These are phyloP conservation scores for Pachysolen tannophilus DNA, from an alignment of 805 yeast species.

Conservation along the genomic window DNA sequence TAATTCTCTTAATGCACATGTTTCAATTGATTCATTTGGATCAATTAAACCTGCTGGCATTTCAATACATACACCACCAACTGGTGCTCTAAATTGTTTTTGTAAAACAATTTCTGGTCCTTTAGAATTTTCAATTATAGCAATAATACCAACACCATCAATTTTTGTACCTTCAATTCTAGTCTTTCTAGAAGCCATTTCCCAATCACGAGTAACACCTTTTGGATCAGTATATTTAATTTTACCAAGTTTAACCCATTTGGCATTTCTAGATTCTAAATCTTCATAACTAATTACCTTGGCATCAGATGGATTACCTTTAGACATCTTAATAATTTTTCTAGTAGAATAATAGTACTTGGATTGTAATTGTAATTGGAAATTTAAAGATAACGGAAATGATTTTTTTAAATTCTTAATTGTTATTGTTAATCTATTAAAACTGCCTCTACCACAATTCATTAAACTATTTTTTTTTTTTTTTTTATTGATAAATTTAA, in stretches of 20 bases:
- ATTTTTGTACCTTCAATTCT: slow-evolving; percentile 51
- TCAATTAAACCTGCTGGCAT: slow-evolving; percentile 95
- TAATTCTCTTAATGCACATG: slow-evolving; percentile 82
- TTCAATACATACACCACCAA: slow-evolving; percentile 80
- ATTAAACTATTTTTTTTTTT: no score
- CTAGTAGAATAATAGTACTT: no score
- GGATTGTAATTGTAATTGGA: no score
- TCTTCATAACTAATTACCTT: slow-evolving; percentile 22
- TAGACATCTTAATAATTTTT: not conserved
- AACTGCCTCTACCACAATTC: no score
- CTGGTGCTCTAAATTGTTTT: slow-evolving; percentile 92
- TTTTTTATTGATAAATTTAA: no score
- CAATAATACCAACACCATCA: slow-evolving; percentile 90
- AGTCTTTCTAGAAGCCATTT: slow-evolving; percentile 77
- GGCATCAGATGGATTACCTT: slow-evolving; percentile 17
- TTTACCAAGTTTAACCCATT: slow-evolving; percentile 62
- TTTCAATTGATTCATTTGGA: slow-evolving; percentile 66
- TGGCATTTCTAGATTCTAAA: slow-evolving; percentile 38
- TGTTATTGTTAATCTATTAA: no score
- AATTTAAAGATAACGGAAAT: no score
- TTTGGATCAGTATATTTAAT: slow-evolving; percentile 66
- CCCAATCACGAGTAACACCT: slow-evolving; percentile 77
- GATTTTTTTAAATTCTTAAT: no score
- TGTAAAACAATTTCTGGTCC: slow-evolving; percentile 54
- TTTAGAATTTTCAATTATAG: slow-evolving; percentile 47